Conservation (phyloP, 306 rosid species). For the Trichosanthes cucumerina region DNA sequence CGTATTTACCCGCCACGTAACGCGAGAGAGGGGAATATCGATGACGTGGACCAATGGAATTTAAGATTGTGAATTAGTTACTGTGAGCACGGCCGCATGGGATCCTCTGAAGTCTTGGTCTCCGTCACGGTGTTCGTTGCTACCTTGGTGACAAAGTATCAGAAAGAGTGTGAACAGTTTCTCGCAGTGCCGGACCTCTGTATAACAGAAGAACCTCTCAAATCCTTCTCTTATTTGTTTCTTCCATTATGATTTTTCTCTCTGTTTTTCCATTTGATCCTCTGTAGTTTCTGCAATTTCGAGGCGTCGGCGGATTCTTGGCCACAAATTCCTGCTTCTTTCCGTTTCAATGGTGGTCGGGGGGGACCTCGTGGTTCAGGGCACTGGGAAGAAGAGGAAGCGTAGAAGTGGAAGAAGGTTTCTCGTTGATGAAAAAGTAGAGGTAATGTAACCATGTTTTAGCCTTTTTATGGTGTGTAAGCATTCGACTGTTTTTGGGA, state of each 20-base stretch:
- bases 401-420: slow-evolving; percentile 17
- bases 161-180: background rate
- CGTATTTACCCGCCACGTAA: background rate
- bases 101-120: background rate
- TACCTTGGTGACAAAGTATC: slow-evolving; percentile 12
- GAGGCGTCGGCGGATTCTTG: background rate
- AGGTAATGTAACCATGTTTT: slow-evolving; percentile 22
- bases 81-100: background rate
- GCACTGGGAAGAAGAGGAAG: slow-evolving; percentile 13
- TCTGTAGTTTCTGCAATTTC: background rate
- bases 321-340: background rate
- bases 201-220: background rate
- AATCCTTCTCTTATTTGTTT: background rate
- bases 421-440: slow-evolving; percentile 20
- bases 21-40: accelerated
- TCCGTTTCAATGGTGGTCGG: slow-evolving; percentile 24
- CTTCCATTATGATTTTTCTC: background rate
- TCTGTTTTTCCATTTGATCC: background rate
- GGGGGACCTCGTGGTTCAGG: slow-evolving; percentile 10
- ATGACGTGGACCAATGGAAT: background rate
- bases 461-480: background rate
- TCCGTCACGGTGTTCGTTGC: background rate
- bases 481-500: background rate
- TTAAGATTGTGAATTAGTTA: background rate
- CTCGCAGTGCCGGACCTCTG: background rate